Evolutionary conservation across 148 eudicot genomes (phyloP), one percentile per base, ranked within the genome.

Genomic region (Suaeda aralocaspica): DNA sequence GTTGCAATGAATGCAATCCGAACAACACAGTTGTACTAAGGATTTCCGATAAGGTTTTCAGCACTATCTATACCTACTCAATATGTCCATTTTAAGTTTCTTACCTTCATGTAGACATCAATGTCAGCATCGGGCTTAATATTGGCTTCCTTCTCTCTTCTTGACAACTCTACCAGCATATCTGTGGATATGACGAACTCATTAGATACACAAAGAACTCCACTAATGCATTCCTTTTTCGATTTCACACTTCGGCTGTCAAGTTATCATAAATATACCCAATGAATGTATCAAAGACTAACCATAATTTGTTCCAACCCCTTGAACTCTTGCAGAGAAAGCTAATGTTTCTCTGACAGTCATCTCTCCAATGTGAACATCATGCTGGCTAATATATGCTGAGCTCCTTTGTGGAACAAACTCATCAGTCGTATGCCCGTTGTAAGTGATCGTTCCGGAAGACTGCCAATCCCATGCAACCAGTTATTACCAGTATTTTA

Each of bases 61-160:
- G n/a, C n/a, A n/a, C n/a, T n/a, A n/a, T n/a, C n/a, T n/a, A n/a
- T n/a, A n/a, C 31, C 60, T 1, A 28, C 13, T 49, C 5, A 56
- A 26, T 26, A 14, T 3, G 16, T 26, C 33, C 13, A 31, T 62
- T 16, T 39, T 36, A 11, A 62, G 39, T 29, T 34, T 44, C 73
- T 68, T 71, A 84, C 90, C 86, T 86, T 86, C 90, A 86, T 86
- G 78, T 80, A 86, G 36, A 86, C 65, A 72, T 86, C 90, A 64
- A 84, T 80, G 65, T 84, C 88, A 68, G 80, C 73, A 75, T 86
- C 90, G n/a, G 90, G 90, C 83, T 84, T 86, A 41, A 84, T 84
- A 69, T 86, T 86, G 61, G 90, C 90, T 34, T 72, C 82, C 69
- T 86, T 86, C 70, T 86, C 90, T 76, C 90, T 78, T 78, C 86